Conservation (phyloP, 371 early-diverging fungal genomes). For the Lichtheimia ramosa region DNA sequence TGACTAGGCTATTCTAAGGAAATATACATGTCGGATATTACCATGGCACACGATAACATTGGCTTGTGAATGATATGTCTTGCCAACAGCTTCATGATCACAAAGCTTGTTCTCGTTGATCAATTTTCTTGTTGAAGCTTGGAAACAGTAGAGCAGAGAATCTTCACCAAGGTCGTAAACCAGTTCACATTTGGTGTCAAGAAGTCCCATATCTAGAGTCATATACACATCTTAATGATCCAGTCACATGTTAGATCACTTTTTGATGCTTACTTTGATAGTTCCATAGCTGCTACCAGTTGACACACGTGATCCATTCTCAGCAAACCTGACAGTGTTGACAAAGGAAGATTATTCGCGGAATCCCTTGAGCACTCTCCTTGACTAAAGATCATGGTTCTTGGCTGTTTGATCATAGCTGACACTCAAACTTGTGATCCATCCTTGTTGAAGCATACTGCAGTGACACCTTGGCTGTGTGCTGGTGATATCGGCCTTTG, state of each 20-base stretch:
- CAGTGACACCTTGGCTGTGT: slow-evolving; percentile 85
- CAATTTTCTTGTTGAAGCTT: slow-evolving; percentile 48
- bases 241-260: background rate
- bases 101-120: slow-evolving; percentile 32
- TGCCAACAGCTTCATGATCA: slow-evolving; percentile 71
- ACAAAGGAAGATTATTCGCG: slow-evolving; percentile 91
- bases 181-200: slow-evolving; percentile 60
- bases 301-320: slow-evolving; percentile 67
- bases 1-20: slow-evolving; percentile 47
- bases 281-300: slow-evolving; percentile 89
- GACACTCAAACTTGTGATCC: slow-evolving; percentile 77
- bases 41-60: slow-evolving; percentile 72
- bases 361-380: slow-evolving; percentile 85
- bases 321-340: slow-evolving; percentile 73
- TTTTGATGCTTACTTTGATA: slow-evolving; percentile 60
- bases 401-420: slow-evolving; percentile 83
- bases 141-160: slow-evolving; percentile 60
- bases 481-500: slow-evolving; percentile 77
- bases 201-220: slow-evolving; percentile 76
- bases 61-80: slow-evolving; percentile 73
- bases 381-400: slow-evolving; percentile 89
- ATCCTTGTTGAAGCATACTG: slow-evolving; percentile 77
- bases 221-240: background rate
- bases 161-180: slow-evolving; percentile 73
- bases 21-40: slow-evolving; percentile 64